Evolutionary conservation across 2,329 filamentous ascomycete species (phyloP).

Genomic region (Hypoxylon sp.): DNA sequence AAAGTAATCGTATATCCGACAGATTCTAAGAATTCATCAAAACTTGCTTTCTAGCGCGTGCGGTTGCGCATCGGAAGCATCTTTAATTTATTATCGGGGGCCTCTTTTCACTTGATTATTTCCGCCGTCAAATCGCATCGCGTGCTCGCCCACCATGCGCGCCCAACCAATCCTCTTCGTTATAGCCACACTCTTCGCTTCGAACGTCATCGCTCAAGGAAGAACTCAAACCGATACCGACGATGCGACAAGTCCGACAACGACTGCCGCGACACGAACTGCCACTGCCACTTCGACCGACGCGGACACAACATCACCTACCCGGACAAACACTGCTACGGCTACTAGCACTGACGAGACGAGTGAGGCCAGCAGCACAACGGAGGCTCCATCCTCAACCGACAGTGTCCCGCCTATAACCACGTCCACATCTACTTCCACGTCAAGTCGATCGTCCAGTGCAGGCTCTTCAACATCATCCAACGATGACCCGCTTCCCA

Average conservation of each 20-base stretch:
- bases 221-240: conserved; percentile 33
- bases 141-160: conserved; percentile 48
- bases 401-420: conserved; percentile 27
- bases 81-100: conserved; percentile 9
- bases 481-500: conserved; percentile 61
- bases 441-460: not conserved
- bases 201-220: conserved; percentile 49
- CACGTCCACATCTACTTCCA: not conserved
- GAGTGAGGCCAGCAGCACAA: conserved; percentile 35
- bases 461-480: conserved; percentile 27
- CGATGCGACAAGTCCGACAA: conserved; percentile 35
- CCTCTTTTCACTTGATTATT: conserved; percentile 27
- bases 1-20: conserved; percentile 15
- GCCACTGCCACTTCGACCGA: conserved; percentile 21
- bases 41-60: conserved; percentile 14
- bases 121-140: conserved; percentile 16
- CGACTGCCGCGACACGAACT: conserved; percentile 20
- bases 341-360: conserved; percentile 25
- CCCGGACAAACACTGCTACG: conserved; percentile 25
- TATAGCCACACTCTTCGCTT: conserved; percentile 45
- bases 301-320: conserved; percentile 7
- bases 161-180: conserved; percentile 48
- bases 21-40: conserved; percentile 17
- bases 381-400: conserved; percentile 34
- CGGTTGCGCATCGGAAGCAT: conserved; percentile 29